Percentiles rank a stretch among this genome's conserved stretches.
phyloP scores from a whole-genome alignment of 768 basidiomycete species.

The Fistulinella prunicolor region DNA sequence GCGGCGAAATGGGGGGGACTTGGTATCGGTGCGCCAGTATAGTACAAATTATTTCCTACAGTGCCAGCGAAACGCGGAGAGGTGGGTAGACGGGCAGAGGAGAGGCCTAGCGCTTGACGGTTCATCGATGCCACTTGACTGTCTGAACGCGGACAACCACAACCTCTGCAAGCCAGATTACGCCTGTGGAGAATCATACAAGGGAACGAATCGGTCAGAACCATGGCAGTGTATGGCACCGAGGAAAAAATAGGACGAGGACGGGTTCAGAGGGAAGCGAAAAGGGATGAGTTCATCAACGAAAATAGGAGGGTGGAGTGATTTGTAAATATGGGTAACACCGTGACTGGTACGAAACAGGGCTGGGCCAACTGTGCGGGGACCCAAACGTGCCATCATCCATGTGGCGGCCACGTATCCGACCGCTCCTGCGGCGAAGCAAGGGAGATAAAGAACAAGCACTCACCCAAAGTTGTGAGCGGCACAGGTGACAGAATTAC shows the following conservation, averaged over 20 bases:
- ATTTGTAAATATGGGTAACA: conserved; percentile 26
- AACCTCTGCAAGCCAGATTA: conserved; percentile 74
- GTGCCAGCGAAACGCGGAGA: conserved; percentile 25
- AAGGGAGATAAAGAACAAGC: conserved; percentile 11
- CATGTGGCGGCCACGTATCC: conserved; percentile 2
- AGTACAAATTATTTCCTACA: conserved; percentile 15
- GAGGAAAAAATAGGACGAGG: not conserved
- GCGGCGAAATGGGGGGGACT: conserved; percentile 30
- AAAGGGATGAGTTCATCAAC: conserved; percentile 5
- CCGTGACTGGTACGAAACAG: conserved; percentile 18
- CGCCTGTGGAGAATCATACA: conserved; percentile 60
- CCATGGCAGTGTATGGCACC: too few relatives aligned
- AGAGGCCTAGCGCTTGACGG: conserved; percentile 28
- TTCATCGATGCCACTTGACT: conserved; percentile 31
- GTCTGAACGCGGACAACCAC: conserved; percentile 58
- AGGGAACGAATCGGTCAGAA: conserved; percentile 48
- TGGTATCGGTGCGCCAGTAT: conserved; percentile 23
- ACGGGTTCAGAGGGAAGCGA: conserved; percentile 1
- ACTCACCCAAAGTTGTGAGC: conserved; percentile 87
- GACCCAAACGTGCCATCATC: not conserved
- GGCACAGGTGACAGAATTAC: conserved; percentile 63
- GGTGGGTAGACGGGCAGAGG: conserved; percentile 21
- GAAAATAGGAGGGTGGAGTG: conserved; percentile 27
- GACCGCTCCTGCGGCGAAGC: conserved; percentile 1
- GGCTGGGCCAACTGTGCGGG: not conserved